A percentile compares a stretch with the other conserved stretches of the same genome.
phyloP scores from a whole-genome alignment of 768 basidiomycete species.

The Dioszegia hungarica region DNA sequence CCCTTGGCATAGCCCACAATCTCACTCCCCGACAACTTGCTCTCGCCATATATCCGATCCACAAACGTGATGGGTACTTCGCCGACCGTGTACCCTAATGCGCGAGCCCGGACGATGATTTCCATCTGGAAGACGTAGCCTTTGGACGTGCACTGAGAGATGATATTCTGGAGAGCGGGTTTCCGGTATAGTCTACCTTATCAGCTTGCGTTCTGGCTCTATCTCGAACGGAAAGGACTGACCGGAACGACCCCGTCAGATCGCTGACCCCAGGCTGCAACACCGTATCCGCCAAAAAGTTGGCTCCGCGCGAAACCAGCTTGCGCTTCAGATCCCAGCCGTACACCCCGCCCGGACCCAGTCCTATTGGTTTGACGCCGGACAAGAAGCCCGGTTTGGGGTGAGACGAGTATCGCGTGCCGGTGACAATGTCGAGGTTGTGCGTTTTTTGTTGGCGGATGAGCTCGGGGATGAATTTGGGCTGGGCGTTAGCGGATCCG shows the following conservation, averaged over 20 bases:
- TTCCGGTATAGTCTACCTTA: constrained; percentile 65
- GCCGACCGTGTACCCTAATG: constrained; percentile 76
- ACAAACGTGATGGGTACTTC: constrained; percentile 94
- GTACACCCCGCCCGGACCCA: constrained; percentile 73
- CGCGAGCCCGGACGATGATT: constrained; percentile 87
- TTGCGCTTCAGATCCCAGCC: constrained; percentile 91
- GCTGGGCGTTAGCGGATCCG: constrained; percentile 56
- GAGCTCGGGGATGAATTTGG: constrained; percentile 91
- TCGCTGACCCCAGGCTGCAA: constrained; percentile 82
- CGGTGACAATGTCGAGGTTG: constrained; percentile 88
- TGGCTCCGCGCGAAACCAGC: constrained; percentile 79
- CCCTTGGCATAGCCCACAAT: constrained; percentile 81
- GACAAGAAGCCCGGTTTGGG: constrained; percentile 26
- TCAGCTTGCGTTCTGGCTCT: background rate
- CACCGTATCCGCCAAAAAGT: constrained; percentile 81
- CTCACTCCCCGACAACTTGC: constrained; percentile 83
- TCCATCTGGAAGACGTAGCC: constrained; percentile 98
- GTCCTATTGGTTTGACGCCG: constrained; percentile 46
- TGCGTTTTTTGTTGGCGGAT: constrained; percentile 77
- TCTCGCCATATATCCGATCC: constrained; percentile 87
- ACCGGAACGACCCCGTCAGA: constrained; percentile 86
- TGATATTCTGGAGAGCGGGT: constrained; percentile 72
- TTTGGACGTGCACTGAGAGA: constrained; percentile 74
- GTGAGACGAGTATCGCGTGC: constrained; percentile 68
- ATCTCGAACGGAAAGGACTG: constrained; percentile 33